phyloP scores from a whole-genome alignment of 1,139 yeast species.

The Saccharomyces pastorianus region DNA sequence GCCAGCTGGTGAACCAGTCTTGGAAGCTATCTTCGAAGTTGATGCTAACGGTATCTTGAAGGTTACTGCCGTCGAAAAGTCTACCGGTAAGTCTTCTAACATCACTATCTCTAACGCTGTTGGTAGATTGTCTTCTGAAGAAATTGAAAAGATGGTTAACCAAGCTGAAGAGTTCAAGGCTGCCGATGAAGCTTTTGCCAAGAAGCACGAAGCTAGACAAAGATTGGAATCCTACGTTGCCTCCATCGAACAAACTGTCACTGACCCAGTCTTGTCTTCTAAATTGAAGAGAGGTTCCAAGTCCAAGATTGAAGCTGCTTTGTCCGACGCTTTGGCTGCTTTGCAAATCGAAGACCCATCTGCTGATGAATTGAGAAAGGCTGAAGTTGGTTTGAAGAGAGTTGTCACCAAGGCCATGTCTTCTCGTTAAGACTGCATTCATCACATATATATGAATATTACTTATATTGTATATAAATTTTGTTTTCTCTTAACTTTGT shows the following conservation, averaged over 20 bases:
- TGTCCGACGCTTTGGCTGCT: slow-evolving; percentile 94
- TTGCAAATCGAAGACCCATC: slow-evolving; percentile 90
- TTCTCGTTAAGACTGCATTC: slow-evolving; percentile 59
- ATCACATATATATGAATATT: neutral
- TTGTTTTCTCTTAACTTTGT: neutral
- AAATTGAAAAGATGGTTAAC: slow-evolving; percentile 93
- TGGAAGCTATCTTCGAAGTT: slow-evolving; percentile 96
- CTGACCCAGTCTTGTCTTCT: slow-evolving; percentile 95
- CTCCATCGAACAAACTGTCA: slow-evolving; percentile 88
- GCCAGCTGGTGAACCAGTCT: slow-evolving; percentile 98
- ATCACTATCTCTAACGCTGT: slow-evolving; percentile 97
- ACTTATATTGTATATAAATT: neutral
- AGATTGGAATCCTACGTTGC: slow-evolving; percentile 97
- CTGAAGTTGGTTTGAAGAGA: slow-evolving; percentile 95
- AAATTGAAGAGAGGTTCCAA: slow-evolving; percentile 94
- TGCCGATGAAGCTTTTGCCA: slow-evolving; percentile 97
- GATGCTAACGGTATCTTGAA: slow-evolving; percentile 98
- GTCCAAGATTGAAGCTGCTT: slow-evolving; percentile 95
- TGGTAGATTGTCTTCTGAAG: slow-evolving; percentile 92
- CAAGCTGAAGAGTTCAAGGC: slow-evolving; percentile 98
- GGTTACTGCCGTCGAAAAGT: slow-evolving; percentile 97
- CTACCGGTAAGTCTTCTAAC: slow-evolving; percentile 97
- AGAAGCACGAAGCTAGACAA: slow-evolving; percentile 98
- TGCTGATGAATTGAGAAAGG: slow-evolving; percentile 96
- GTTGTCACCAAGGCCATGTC: slow-evolving; percentile 98